phyloP scores from a whole-genome alignment of 352 stramenopile genomes.

The Globisporangium carolinianum region DNA sequence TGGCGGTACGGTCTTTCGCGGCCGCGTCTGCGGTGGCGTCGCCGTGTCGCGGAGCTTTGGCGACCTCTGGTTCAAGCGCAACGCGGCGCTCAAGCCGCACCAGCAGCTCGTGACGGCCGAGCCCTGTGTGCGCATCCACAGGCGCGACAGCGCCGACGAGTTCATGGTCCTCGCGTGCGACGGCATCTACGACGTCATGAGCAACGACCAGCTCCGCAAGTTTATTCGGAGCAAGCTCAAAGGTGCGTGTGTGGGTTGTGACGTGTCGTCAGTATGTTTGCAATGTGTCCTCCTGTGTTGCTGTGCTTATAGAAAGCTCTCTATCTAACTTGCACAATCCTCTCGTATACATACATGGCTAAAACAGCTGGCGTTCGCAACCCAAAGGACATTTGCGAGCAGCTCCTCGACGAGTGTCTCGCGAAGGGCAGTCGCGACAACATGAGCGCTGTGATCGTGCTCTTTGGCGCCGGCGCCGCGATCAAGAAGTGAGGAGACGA shows the following conservation, averaged over 20 bases:
- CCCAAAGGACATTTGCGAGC: conserved; percentile 65
- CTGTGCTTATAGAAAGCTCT: background rate
- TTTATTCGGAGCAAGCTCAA: conserved; percentile 84
- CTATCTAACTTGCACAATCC: background rate
- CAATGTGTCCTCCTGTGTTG: background rate
- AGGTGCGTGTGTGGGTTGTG: conserved; percentile 8
- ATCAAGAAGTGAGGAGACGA: conserved; percentile 9
- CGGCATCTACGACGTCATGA: conserved; percentile 94
- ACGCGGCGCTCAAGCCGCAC: conserved; percentile 64
- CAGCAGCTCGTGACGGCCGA: conserved; percentile 84
- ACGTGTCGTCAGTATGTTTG: no score
- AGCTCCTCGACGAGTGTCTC: conserved; percentile 77
- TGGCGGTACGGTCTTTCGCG: conserved; percentile 78
- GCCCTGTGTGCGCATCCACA: conserved; percentile 72
- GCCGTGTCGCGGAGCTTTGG: conserved; percentile 83
- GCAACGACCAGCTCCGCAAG: conserved; percentile 89
- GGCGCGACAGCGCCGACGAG: conserved; percentile 76
- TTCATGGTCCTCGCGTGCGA: conserved; percentile 92
- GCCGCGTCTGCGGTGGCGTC: conserved; percentile 77
- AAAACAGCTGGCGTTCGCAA: conserved; percentile 22
- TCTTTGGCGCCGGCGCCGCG: conserved; percentile 45
- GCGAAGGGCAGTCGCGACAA: conserved; percentile 81
- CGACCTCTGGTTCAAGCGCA: conserved; percentile 87
- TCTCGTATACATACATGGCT: background rate
- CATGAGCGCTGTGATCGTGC: conserved; percentile 81